phyloP scores from a whole-genome alignment of 2,329 filamentous ascomycete species.

The Cercospora citrullina region DNA sequence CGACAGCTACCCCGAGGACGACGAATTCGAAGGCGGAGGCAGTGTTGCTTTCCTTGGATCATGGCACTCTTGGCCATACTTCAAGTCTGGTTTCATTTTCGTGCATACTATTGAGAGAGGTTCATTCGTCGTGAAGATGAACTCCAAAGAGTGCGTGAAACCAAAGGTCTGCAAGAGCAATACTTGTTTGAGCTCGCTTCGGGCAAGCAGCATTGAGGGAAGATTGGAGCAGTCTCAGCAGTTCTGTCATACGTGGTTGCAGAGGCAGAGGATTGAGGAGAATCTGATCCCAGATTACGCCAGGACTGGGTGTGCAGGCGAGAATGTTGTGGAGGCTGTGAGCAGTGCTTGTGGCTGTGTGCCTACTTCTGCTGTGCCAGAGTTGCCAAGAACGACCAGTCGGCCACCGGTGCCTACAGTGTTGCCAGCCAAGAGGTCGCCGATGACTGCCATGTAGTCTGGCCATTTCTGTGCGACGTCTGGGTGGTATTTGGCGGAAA shows the following conservation, averaged over 20 bases:
- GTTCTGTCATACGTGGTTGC: conserved; percentile 24
- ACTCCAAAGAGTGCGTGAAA: conserved; percentile 21
- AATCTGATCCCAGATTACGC: conserved; percentile 25
- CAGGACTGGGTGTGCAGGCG: conserved; percentile 20
- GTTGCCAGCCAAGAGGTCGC: conserved; percentile 17
- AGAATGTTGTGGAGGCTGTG: conserved; percentile 22
- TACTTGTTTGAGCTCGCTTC: conserved; percentile 18
- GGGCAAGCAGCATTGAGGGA: conserved; percentile 20
- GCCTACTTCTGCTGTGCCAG: conserved; percentile 25
- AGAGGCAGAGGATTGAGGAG: conserved; percentile 23
- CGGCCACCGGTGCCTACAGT: conserved; percentile 23
- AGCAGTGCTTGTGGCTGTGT: conserved; percentile 30
- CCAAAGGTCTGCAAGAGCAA: conserved; percentile 24
- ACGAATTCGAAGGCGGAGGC: conserved; percentile 39
- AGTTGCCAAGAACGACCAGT: conserved; percentile 26
- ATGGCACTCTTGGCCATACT: conserved; percentile 53
- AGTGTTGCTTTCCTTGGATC: conserved; percentile 43
- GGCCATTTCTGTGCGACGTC: background rate
- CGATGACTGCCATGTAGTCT: conserved; percentile 4
- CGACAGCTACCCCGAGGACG: conserved; percentile 55
- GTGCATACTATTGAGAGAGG: conserved; percentile 57
- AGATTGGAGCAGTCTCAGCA: conserved; percentile 23
- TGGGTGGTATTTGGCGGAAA: background rate
- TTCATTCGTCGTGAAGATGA: conserved; percentile 49
- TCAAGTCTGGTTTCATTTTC: conserved; percentile 53